These are phyloP conservation scores for Parmelia sp. DNA, from an alignment of 495 filamentous ascomycete genomes.

Conservation along the genomic window DNA sequence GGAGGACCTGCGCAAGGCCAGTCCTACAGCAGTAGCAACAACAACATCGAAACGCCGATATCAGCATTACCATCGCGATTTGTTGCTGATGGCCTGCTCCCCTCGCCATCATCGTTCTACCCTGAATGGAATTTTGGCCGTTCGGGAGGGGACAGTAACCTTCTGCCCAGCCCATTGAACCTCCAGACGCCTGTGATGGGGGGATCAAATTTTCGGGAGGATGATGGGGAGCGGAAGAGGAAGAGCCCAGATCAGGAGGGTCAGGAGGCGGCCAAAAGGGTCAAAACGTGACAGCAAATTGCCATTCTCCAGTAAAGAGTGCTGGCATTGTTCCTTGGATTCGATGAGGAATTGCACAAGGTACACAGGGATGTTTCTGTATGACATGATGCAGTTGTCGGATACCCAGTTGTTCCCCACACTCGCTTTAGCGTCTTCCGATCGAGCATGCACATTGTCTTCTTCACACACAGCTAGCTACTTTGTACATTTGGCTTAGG, in stretches of 20 bases:
- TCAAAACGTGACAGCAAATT: conserved; percentile 37
- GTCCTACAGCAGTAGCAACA: conserved; percentile 45
- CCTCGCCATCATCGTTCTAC: conserved; percentile 85
- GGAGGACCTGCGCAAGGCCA: conserved; percentile 43
- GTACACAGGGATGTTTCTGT: conserved; percentile 1
- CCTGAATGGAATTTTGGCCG: conserved; percentile 77
- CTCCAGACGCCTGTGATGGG: conserved; percentile 81
- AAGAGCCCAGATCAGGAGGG: conserved; percentile 47
- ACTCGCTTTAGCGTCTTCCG: conserved; percentile 15
- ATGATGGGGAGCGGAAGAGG: conserved; percentile 48
- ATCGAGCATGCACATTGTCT: background rate
- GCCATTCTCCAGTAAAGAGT: background rate
- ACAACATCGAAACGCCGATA: conserved; percentile 90
- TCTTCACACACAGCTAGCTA: conserved; percentile 2
- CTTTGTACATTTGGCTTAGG: background rate
- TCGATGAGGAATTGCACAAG: background rate
- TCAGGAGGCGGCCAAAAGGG: conserved; percentile 41
- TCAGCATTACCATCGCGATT: conserved; percentile 93
- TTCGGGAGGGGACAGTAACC: conserved; percentile 61
- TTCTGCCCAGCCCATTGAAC: conserved; percentile 83
- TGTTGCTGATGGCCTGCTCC: conserved; percentile 74
- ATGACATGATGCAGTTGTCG: conserved; percentile 3
- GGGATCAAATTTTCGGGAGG: conserved; percentile 61
- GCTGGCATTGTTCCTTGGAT: background rate
- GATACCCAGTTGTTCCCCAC: conserved; percentile 17